Conservation (phyloP, 2,329 filamentous ascomycete genomes). For the Fusarium sp. region DNA sequence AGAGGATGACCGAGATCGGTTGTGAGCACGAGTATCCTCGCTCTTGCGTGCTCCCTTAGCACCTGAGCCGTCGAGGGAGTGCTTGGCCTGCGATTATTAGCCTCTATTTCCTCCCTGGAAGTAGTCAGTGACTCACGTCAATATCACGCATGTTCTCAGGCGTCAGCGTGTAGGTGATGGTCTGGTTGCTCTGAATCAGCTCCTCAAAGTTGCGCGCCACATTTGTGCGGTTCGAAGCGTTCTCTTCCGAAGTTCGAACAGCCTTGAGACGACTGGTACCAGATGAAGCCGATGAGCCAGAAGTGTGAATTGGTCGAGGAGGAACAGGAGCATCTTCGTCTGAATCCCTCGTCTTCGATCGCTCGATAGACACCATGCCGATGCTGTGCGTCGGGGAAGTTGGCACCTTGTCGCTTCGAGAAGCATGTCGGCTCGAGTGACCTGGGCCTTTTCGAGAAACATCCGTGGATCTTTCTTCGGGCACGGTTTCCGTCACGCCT, state of each 20-base stretch:
- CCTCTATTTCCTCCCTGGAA: neutral
- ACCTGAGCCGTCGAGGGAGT: constrained; percentile 58
- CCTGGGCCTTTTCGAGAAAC: constrained; percentile 48
- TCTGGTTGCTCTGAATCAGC: constrained; percentile 84
- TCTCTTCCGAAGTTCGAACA: constrained; percentile 70
- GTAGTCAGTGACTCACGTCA: constrained; percentile 65
- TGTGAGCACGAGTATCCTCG: constrained; percentile 58
- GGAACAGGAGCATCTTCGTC: constrained; percentile 48
- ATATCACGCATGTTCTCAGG: constrained; percentile 83
- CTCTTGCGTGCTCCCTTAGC: constrained; percentile 58
- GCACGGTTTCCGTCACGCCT: constrained; percentile 45
- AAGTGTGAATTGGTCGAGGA: constrained; percentile 58
- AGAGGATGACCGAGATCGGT: constrained; percentile 63
- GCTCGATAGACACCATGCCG: constrained; percentile 56
- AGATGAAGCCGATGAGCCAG: constrained; percentile 65
- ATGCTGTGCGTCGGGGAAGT: constrained; percentile 49
- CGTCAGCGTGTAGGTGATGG: constrained; percentile 84
- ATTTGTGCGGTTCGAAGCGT: constrained; percentile 60
- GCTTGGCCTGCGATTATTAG: constrained; percentile 51
- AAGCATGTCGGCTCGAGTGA: constrained; percentile 38
- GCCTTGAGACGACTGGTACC: constrained; percentile 63
- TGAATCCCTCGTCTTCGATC: constrained; percentile 49
- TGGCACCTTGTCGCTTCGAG: constrained; percentile 36
- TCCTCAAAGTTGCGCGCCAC: constrained; percentile 80
- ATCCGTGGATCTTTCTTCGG: constrained; percentile 50